Evolutionary conservation across 2,329 filamentous ascomycete species (phyloP).

Genomic region (Pyrenochaeta sp.): DNA sequence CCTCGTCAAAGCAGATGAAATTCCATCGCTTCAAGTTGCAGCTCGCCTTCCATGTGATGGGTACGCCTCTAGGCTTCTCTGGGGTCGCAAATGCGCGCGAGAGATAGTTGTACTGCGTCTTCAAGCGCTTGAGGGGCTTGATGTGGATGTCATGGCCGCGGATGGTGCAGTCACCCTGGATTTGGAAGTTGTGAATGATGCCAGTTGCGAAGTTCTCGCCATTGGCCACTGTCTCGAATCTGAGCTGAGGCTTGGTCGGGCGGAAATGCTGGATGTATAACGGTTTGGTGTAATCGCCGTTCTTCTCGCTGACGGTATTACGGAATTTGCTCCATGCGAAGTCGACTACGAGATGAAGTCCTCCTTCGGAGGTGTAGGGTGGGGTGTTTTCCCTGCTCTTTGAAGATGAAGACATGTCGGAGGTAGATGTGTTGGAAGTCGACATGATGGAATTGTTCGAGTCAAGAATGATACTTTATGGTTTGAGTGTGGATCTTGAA

Average conservation of each 20-base stretch:
- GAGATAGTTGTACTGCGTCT: conserved; percentile 30
- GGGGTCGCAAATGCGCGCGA: conserved; percentile 15
- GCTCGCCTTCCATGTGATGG: conserved; percentile 24
- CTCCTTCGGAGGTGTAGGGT: conserved; percentile 1
- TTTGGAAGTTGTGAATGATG: conserved; percentile 22
- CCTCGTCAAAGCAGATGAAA: conserved; percentile 24
- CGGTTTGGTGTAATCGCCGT: conserved; percentile 11
- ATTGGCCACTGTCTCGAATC: conserved; percentile 13
- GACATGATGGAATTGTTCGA: too few relatives aligned
- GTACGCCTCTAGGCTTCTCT: conserved; percentile 4
- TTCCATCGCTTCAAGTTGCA: conserved; percentile 25
- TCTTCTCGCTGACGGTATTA: conserved; percentile 21
- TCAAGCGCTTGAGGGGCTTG: conserved; percentile 27
- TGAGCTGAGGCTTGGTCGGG: conserved; percentile 24
- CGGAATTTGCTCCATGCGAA: conserved; percentile 30
- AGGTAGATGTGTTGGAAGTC: too few relatives aligned
- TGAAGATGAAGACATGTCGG: neutral
- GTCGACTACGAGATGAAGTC: conserved; percentile 22
- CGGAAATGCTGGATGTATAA: conserved; percentile 29
- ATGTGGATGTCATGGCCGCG: conserved; percentile 17
- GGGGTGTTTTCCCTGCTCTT: neutral
- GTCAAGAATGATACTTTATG: neutral
- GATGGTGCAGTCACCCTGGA: conserved; percentile 22
- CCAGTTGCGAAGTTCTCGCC: conserved; percentile 15
- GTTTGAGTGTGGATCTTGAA: neutral